Conservation (phyloP, 371 early-diverging fungal species). For the Circinella umbellata region DNA sequence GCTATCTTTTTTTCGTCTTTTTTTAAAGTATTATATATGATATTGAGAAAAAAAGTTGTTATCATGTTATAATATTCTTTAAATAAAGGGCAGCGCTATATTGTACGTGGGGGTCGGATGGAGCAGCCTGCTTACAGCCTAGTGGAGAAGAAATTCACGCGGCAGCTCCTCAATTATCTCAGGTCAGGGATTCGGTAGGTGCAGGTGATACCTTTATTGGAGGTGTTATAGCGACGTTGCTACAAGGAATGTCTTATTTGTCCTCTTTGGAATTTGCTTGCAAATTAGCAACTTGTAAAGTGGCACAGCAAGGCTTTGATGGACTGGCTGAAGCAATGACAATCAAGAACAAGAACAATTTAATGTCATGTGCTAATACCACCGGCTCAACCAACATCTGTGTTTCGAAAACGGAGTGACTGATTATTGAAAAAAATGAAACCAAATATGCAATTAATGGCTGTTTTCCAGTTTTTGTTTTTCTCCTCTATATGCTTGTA, state of each 20-base stretch:
- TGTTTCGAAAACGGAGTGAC: background rate
- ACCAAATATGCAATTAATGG: too few species aligned
- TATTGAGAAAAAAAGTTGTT: background rate
- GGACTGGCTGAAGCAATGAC: slow-evolving; percentile 26
- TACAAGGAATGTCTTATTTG: slow-evolving; percentile 12
- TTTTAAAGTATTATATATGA: background rate
- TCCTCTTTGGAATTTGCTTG: slow-evolving; percentile 53
- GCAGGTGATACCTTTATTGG: slow-evolving; percentile 78
- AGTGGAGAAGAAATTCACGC: slow-evolving; percentile 45
- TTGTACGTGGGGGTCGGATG: slow-evolving; percentile 65
- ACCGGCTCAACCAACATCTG: background rate
- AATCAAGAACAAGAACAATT: background rate
- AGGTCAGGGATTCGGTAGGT: slow-evolving; percentile 65
- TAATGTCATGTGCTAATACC: too few species aligned
- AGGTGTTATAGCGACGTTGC: slow-evolving; percentile 51
- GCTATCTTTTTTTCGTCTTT: too few species aligned
- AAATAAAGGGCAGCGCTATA: slow-evolving; percentile 51
- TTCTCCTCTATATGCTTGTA: too few species aligned
- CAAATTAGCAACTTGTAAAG: slow-evolving; percentile 65
- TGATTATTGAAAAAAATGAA: background rate
- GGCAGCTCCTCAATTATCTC: slow-evolving; percentile 40
- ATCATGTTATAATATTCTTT: background rate
- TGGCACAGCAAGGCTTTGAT: slow-evolving; percentile 65
- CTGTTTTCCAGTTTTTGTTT: too few species aligned
- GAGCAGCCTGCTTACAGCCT: slow-evolving; percentile 53